These are phyloP conservation scores for Alternaria atra DNA, from an alignment of 2,329 filamentous ascomycete genomes.

Conservation along the genomic window DNA sequence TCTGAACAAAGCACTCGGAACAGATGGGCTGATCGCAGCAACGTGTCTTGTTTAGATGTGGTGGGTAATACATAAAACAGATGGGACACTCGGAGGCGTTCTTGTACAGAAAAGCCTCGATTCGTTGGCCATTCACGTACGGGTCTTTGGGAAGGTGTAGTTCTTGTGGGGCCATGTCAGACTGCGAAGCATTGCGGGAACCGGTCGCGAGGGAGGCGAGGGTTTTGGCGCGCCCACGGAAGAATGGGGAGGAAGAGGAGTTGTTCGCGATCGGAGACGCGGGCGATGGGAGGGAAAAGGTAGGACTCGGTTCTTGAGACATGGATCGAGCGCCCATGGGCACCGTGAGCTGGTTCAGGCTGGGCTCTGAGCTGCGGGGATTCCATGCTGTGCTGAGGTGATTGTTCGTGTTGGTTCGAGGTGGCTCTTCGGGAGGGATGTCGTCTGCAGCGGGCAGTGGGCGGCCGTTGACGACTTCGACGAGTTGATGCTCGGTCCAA, in stretches of 20 bases:
- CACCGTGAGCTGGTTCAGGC: conserved; percentile 77
- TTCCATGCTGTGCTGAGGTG: conserved; percentile 48
- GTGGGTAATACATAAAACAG: conserved; percentile 95
- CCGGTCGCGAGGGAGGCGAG: conserved; percentile 80
- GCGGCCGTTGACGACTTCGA: conserved; percentile 85
- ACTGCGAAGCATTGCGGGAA: conserved; percentile 76
- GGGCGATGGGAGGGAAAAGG: conserved; percentile 69
- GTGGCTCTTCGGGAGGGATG: conserved; percentile 73
- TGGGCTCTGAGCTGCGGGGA: conserved; percentile 65
- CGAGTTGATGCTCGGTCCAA: conserved; percentile 96
- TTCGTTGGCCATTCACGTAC: conserved; percentile 90
- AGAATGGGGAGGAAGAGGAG: conserved; percentile 61
- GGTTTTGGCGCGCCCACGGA: conserved; percentile 88
- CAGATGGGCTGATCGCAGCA: conserved; percentile 97
- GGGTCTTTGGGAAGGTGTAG: conserved; percentile 81
- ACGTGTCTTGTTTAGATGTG: conserved; percentile 90
- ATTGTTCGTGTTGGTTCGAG: conserved; percentile 54
- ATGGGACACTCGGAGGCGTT: conserved; percentile 91
- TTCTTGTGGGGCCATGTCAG: conserved; percentile 79
- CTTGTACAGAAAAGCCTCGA: conserved; percentile 95
- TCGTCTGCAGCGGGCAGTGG: conserved; percentile 86
- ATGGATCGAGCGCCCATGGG: conserved; percentile 80
- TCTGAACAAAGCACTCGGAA: conserved; percentile 98
- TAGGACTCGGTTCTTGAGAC: conserved; percentile 76
- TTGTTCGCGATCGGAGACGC: conserved; percentile 59